Base-by-base conservation (phyloP, 2,329 filamentous ascomycete genomes). In the Nemania serpens region DNA sequence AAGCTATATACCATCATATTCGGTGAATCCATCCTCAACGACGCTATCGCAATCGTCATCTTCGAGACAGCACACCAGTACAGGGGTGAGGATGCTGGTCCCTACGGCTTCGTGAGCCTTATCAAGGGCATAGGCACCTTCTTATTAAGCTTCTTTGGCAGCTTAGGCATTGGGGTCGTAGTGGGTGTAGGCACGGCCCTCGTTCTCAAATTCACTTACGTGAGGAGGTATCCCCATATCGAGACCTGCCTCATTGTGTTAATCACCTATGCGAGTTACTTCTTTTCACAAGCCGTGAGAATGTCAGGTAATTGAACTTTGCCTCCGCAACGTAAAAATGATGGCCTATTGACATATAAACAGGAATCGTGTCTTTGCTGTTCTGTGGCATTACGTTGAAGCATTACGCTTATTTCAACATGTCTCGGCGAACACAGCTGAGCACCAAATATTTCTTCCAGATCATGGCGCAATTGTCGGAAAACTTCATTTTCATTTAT, bases 401-500 rank as follows among this genome's bases (percentile, higher is more conserved):
- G 77, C 95, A 99, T 75, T 99, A 99, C 73, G 95, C 95, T 64
- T 99, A 99, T 79, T 97, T 98, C 83, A 99, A 99, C 80, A 99
- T 99, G 95, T 99, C 95, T 33, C 88, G 95, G 50, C 89, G 95
- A 64, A 98, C 95, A 1, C 95, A 99, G 75, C 88, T 99, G 65
- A 97, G 95, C 15, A 99, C 95, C 54, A 99, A 99, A 76, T 99
- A 96, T 77, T 84, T 97, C 59, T 99, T 99, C 79, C 92, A 96
- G 75, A 89, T 97, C 64, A 88, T 96, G 69, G 91, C 95, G 3
- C 95, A 99, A 76, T 79, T 99, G 47, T 97, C 94, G 0, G 95
- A 99, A 78, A 99, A 99, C 76, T 99, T 99, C 75, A 99, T 99
- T 76, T 99, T 99, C 80, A 99, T 99, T 75, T 99, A 99, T 73